A percentile compares a stretch with the other conserved stretches of the same genome.
Evolutionary conservation across 176 grass and related monocot species (phyloP).

Genomic region (Aegilops tauschii): DNA sequence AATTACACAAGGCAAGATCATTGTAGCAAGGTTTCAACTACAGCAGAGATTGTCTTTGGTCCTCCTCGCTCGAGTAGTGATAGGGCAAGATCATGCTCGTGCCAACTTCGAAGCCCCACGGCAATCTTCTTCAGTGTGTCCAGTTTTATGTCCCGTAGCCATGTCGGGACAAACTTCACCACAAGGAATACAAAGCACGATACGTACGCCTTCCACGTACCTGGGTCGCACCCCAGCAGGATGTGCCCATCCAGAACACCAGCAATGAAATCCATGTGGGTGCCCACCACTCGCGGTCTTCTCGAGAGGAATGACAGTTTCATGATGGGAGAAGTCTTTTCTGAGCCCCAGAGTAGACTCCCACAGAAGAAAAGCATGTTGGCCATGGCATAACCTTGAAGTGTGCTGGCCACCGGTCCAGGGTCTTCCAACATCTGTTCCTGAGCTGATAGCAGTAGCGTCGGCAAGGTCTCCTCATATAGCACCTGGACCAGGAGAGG

Average conservation of each 20-base stretch:
- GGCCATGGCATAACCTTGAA: conserved; percentile 86
- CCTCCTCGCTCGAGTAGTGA: conserved; percentile 80
- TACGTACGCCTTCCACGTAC: conserved; percentile 85
- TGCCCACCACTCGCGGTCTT: conserved; percentile 64
- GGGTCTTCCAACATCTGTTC: conserved; percentile 47
- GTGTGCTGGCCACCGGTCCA: conserved; percentile 51
- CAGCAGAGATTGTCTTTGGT: conserved; percentile 37
- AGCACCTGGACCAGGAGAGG: conserved; percentile 71
- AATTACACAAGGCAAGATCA: conserved; percentile 2
- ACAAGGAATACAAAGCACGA: conserved; percentile 69
- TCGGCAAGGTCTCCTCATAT: conserved; percentile 90
- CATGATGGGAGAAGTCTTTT: conserved; percentile 34
- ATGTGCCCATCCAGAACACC: conserved; percentile 77
- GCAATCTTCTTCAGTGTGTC: conserved; percentile 74
- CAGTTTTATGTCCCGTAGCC: conserved; percentile 69
- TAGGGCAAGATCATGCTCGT: conserved; percentile 72
- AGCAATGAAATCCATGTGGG: conserved; percentile 93
- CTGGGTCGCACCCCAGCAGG: conserved; percentile 72
- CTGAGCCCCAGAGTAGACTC: conserved; percentile 69
- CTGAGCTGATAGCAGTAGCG: conserved; percentile 62
- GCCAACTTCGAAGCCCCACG: conserved; percentile 61
- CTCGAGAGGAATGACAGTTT: conserved; percentile 61
- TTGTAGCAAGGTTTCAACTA: conserved; percentile 45
- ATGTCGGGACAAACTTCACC: conserved; percentile 81
- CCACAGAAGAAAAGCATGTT: conserved; percentile 85